Base-by-base conservation (phyloP, 768 basidiomycete species). In the Calocybe gangraenosa region DNA sequence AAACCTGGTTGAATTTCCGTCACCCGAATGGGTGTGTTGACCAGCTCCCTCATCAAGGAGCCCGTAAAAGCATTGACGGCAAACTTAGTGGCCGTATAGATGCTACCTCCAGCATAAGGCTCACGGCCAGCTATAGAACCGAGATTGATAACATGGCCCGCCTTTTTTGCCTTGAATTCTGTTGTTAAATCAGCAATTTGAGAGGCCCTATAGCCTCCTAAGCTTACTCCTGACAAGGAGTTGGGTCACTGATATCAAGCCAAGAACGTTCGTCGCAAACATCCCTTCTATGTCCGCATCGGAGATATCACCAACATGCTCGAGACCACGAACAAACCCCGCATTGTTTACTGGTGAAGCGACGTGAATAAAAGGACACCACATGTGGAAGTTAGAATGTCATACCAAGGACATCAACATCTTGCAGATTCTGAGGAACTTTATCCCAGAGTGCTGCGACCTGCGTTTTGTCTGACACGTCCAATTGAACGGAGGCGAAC, bases 1-100 rank as follows among this genome's bases (percentile, higher is more conserved):
- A 15, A 56, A 84, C 92, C 93, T 22, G 95, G 96, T 59, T 92
- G 88, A 44, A 99, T 86, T 66, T 98, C 92, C 6, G 91, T 87
- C 5, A 98, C 94, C 42, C 96, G 78, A 57, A 99, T 92, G 15
- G 83, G 83, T 13, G 94, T 96, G 59, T 90, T 83, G 25, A 97
- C 93, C 28, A 98, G 74, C 62, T 98, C 95, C 47, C 82, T 76
- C 65, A 91, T 64, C 37, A 98, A 68, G 4, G 86, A 77, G 31
- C 81, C 82, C 18, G 82, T 87, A 70, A 98, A 98, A 2, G 94
- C 89, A 37, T 76, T 76, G 7, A 99, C 85, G 17, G 89, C 90
- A 53, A 80, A 75, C 58, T 92, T 92, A 11, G 93, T 94, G 3
- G 95, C 95, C 49, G 84, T 90, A 66, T 96, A 98, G 54, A 97